Evolutionary conservation across 2,329 filamentous ascomycete species (phyloP), one percentile per base, ranked within the genome.

Genomic region (Aspergillus caelatus): DNA sequence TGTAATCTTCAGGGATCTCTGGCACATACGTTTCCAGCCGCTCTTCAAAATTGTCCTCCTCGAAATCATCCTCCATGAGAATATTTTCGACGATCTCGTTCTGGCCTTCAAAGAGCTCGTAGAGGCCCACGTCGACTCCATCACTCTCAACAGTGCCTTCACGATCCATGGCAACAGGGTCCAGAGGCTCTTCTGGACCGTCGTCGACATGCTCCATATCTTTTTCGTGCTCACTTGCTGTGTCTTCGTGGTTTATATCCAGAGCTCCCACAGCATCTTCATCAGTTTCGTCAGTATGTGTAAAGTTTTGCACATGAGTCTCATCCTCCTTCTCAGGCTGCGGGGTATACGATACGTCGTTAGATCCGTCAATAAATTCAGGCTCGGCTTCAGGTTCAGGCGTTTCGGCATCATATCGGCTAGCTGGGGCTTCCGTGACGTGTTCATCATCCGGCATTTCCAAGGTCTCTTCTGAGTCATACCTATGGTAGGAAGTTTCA

Each of bases 381-480:
- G 46, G 26, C 11, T 48, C 57, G 9, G 19, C 7, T 21, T 60
- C 45, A 52, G 52, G 32, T 26, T 55, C 52, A 26, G 52, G 52
- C 1, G 32, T 55, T 6, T 39, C 28, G 6, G 52, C 6, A 55
- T 23, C 57, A n/a, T 19, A 9, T 53, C 19, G 1, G 12, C 41
- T 8, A 12, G 26, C 46, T 19, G 23, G 12, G n/a, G 32, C 62
- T 28, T 41, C 62, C 28, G 69, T 65, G 41, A 69, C 67, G 46
- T 66, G 64, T 30, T 70, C 69, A 6, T 72, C 70, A 10, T 70
- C 67, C 1, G 72, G 68, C 62, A 69, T 65, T 30, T 70, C 64
- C 9, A 66, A 54, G 36, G 69, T 66, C 11, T 63, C 60, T 21
- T 68, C 67, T 9, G 64, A 61, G 1, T 57, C 63, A 14, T 55